These are phyloP conservation scores for Henningerozyma blattae DNA, from an alignment of 805 yeast species.

Conservation along the genomic window DNA sequence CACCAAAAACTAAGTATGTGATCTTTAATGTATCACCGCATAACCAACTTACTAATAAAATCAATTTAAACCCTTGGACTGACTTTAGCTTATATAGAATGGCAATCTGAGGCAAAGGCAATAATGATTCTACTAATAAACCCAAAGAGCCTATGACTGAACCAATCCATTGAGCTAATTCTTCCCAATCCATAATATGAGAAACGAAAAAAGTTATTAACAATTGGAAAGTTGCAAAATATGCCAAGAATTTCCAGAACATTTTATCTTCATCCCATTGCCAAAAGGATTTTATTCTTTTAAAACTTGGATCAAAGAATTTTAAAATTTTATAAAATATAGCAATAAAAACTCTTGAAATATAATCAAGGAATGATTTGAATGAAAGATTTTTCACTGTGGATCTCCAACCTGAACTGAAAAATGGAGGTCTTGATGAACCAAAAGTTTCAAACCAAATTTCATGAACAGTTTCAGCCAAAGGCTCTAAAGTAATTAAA, in stretches of 20 bases:
- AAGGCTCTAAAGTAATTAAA: constrained; percentile 25
- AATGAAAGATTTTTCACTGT: constrained; percentile 13
- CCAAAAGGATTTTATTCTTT: constrained; percentile 65
- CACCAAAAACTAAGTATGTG: constrained; percentile 63
- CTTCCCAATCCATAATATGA: constrained; percentile 27
- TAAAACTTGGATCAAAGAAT: constrained; percentile 59
- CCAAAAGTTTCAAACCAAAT: constrained; percentile 24
- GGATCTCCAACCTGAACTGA: constrained; percentile 21
- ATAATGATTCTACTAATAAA: constrained; percentile 55
- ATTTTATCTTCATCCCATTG: constrained; percentile 58
- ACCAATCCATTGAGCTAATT: constrained; percentile 43
- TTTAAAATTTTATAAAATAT: constrained; percentile 33
- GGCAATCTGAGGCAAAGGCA: constrained; percentile 73
- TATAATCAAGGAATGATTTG: constrained; percentile 12
- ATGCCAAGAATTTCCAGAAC: constrained; percentile 52
- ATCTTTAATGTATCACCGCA: constrained; percentile 80
- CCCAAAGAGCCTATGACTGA: constrained; percentile 47
- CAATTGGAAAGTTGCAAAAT: constrained; percentile 32
- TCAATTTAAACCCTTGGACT: constrained; percentile 66
- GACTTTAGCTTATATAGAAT: constrained; percentile 52
- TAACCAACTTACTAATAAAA: constrained; percentile 72
- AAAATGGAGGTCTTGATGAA: constrained; percentile 6
- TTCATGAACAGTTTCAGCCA: constrained; percentile 19
- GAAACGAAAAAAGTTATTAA: constrained; percentile 21
- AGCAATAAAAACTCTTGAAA: constrained; percentile 16